Percentiles rank a stretch among this genome's conserved stretches.
Conservation (phyloP, 2,329 filamentous ascomycete genomes). For the Calonectria hongkongensis region DNA sequence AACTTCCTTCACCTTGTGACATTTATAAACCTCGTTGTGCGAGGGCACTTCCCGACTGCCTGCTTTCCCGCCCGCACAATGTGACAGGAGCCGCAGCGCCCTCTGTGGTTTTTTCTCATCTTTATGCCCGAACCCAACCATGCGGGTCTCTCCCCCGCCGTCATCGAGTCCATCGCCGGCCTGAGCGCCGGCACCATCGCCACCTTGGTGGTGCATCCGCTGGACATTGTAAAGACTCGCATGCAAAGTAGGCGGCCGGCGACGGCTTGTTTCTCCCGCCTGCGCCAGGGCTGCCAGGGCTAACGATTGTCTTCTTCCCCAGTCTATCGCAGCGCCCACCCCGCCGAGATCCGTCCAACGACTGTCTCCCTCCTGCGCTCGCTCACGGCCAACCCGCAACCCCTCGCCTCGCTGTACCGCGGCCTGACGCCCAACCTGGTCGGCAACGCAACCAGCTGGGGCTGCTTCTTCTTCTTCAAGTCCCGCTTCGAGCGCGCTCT, state of each 20-base stretch:
- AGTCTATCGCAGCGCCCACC: constrained; percentile 71
- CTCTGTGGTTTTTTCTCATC: constrained; percentile 40
- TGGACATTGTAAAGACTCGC: constrained; percentile 97
- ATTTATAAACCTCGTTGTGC: neutral
- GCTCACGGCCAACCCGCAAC: constrained; percentile 70
- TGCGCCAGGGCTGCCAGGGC: neutral
- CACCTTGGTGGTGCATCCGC: constrained; percentile 90
- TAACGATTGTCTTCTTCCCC: constrained; percentile 18
- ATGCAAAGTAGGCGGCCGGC: constrained; percentile 82
- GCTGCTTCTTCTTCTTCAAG: constrained; percentile 91
- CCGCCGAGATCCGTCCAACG: constrained; percentile 64
- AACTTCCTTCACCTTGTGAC: constrained; percentile 3
- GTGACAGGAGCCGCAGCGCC: constrained; percentile 48
- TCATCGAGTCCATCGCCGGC: constrained; percentile 92
- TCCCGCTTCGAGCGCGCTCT: constrained; percentile 71
- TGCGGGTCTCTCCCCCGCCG: constrained; percentile 82
- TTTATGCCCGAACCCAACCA: constrained; percentile 69
- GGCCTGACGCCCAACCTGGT: constrained; percentile 93
- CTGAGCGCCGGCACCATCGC: constrained; percentile 91
- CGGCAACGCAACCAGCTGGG: constrained; percentile 94
- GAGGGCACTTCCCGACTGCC: neutral
- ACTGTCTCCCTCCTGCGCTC: constrained; percentile 72
- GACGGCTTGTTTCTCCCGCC: neutral
- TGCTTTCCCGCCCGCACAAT: constrained; percentile 43
- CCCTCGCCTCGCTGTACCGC: constrained; percentile 85